Evolutionary conservation across 768 basidiomycete genomes (phyloP).

Genomic region (Gelatoporia subvermispora): DNA sequence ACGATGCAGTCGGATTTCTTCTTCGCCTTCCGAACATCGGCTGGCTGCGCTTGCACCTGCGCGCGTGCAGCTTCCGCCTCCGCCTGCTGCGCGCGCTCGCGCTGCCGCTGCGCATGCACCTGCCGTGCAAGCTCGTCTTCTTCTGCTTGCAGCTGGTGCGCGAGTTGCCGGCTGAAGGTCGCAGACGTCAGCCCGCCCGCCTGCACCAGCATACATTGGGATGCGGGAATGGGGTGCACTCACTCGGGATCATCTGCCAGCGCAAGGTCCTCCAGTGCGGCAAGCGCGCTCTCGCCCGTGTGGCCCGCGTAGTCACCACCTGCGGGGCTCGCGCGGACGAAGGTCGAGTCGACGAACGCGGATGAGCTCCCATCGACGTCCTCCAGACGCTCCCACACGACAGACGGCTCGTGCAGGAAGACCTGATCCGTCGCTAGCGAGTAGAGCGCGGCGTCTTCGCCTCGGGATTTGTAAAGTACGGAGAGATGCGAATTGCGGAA

Average conservation of each 20-base stretch:
- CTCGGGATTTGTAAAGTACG: constrained; percentile 65
- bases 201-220: too few species aligned
- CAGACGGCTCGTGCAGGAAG: constrained; percentile 68
- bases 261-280: constrained; percentile 42
- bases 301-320: constrained; percentile 82
- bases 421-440: constrained; percentile 82
- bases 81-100: constrained; percentile 4
- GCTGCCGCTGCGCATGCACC: constrained; percentile 29
- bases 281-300: constrained; percentile 56
- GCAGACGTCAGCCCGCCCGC: too few species aligned
- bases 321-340: constrained; percentile 56
- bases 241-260: constrained; percentile 57
- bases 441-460: constrained; percentile 51
- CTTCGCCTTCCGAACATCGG: constrained; percentile 29
- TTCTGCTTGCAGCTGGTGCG: constrained; percentile 73
- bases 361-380: constrained; percentile 80
- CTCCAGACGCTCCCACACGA: constrained; percentile 89
- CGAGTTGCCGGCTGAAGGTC: constrained; percentile 62
- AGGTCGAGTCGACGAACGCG: constrained; percentile 72
- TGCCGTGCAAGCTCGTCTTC: constrained; percentile 52
- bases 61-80: constrained; percentile 8
- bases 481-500: constrained; percentile 90
- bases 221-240: too few species aligned
- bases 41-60: too few species aligned
- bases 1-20: constrained; percentile 47